Evolutionary conservation across 805 yeast species (phyloP).

Genomic region (Candida saitoana): DNA sequence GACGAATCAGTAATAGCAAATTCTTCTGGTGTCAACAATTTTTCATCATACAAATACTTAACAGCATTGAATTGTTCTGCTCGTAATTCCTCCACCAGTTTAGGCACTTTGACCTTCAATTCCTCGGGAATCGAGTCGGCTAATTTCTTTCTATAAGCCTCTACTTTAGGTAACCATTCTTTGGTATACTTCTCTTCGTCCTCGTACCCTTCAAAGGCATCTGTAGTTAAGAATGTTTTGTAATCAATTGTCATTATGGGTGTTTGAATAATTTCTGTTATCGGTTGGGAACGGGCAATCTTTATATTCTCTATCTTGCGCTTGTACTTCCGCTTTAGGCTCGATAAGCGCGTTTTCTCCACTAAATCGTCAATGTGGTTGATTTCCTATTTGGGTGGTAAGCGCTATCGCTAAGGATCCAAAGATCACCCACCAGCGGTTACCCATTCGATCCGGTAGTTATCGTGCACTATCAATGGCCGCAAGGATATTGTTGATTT

Average conservation of each 20-base stretch:
- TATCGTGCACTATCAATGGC: too few relatives aligned
- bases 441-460: too few relatives aligned
- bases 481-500: too few relatives aligned
- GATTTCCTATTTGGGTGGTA: too few relatives aligned
- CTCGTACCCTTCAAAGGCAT: slow-evolving; percentile 29
- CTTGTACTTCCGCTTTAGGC: too few relatives aligned
- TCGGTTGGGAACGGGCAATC: too few relatives aligned
- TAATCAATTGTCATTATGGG: slow-evolving; percentile 9
- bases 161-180: slow-evolving; percentile 45
- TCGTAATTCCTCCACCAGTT: slow-evolving; percentile 25
- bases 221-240: slow-evolving; percentile 27
- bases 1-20: slow-evolving; percentile 37
- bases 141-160: slow-evolving; percentile 32
- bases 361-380: too few relatives aligned
- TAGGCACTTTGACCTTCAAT: slow-evolving; percentile 29
- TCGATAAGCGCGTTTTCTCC: too few relatives aligned
- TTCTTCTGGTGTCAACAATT: slow-evolving; percentile 31
- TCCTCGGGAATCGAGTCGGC: slow-evolving; percentile 26
- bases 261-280: too few relatives aligned
- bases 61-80: slow-evolving; percentile 34
- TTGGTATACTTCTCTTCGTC: slow-evolving; percentile 39
- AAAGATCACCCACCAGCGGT: too few relatives aligned
- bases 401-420: too few relatives aligned
- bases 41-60: slow-evolving; percentile 30
- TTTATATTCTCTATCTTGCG: too few relatives aligned